A percentile compares a stretch with the other conserved stretches of the same genome.
These are phyloP conservation scores for Lasiodiplodia sp. DNA, from an alignment of 2,329 filamentous ascomycete genomes.

Conservation along the genomic window DNA sequence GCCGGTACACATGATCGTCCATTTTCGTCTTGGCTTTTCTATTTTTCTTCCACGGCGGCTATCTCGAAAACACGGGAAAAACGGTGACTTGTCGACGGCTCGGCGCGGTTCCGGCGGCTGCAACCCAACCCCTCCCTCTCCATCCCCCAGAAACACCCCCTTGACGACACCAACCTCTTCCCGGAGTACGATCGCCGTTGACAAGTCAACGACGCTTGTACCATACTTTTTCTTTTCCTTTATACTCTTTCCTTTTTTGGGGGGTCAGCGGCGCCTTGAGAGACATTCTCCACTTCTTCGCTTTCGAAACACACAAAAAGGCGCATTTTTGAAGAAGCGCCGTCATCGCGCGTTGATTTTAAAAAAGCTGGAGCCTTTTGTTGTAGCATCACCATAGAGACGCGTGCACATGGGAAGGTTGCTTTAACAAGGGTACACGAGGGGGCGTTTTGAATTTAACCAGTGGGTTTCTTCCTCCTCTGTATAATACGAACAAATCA, in stretches of 20 bases:
- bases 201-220: conserved; percentile 26
- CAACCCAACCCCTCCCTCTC: not conserved
- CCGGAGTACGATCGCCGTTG: conserved; percentile 18
- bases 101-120: conserved; percentile 27
- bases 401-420: not conserved
- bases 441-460: not conserved
- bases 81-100: not conserved
- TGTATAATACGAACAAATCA: not conserved
- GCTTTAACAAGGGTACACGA: not conserved
- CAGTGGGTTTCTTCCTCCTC: not conserved
- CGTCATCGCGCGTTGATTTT: not conserved
- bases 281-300: not conserved
- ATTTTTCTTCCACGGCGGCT: conserved; percentile 3
- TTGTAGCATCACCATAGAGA: conserved; percentile 1
- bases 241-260: not conserved
- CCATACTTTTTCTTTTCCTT: conserved; percentile 1
- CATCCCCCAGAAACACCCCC: not conserved
- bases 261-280: not conserved
- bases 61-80: conserved; percentile 2
- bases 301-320: not conserved
- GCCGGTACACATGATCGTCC: conserved; percentile 23
- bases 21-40: conserved; percentile 5
- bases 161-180: conserved; percentile 16
- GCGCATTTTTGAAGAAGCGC: not conserved
- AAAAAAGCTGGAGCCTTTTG: not conserved